Evolutionary conservation across 2,329 filamentous ascomycete species (phyloP).

Genomic region (Aureobasidium sp.): DNA sequence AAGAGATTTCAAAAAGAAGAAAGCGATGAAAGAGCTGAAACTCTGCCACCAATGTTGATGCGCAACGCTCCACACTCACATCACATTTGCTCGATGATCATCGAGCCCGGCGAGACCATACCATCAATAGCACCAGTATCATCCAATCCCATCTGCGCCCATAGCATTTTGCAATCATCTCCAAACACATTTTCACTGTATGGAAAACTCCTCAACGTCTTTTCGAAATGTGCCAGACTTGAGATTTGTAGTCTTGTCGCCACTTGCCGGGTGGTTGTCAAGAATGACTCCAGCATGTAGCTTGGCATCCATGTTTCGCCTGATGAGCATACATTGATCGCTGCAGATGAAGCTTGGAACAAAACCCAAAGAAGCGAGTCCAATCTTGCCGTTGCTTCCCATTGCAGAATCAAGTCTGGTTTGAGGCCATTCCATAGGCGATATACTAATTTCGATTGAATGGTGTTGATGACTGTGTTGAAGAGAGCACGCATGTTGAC

Average conservation of each 20-base stretch:
- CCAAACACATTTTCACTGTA: slow-evolving; percentile 13
- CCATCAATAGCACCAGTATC: slow-evolving; percentile 3
- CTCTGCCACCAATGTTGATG: background rate
- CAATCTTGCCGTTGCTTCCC: slow-evolving; percentile 2
- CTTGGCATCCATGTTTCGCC: slow-evolving; percentile 11
- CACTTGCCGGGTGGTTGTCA: slow-evolving; percentile 5
- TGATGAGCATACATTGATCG: slow-evolving; percentile 1
- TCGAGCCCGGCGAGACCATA: background rate
- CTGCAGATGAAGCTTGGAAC: slow-evolving; percentile 11
- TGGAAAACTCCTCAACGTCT: background rate
- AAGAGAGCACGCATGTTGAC: slow-evolving; percentile 14
- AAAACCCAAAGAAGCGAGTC: slow-evolving; percentile 6
- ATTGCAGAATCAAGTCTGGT: slow-evolving; percentile 1
- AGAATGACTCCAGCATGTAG: slow-evolving; percentile 9
- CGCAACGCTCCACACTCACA: too few relatives aligned
- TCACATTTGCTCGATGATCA: slow-evolving; percentile 5
- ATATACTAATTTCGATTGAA: slow-evolving; percentile 10
- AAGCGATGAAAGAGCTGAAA: background rate
- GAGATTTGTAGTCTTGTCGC: slow-evolving; percentile 2
- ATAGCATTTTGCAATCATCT: slow-evolving; percentile 1
- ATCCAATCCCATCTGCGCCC: slow-evolving; percentile 5
- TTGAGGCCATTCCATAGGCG: slow-evolving; percentile 15
- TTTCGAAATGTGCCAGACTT: background rate
- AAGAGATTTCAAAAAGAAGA: background rate
- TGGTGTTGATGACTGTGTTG: slow-evolving; percentile 15